Conservation (phyloP, 176 grass and related monocot species). For the Stipa capillata region DNA sequence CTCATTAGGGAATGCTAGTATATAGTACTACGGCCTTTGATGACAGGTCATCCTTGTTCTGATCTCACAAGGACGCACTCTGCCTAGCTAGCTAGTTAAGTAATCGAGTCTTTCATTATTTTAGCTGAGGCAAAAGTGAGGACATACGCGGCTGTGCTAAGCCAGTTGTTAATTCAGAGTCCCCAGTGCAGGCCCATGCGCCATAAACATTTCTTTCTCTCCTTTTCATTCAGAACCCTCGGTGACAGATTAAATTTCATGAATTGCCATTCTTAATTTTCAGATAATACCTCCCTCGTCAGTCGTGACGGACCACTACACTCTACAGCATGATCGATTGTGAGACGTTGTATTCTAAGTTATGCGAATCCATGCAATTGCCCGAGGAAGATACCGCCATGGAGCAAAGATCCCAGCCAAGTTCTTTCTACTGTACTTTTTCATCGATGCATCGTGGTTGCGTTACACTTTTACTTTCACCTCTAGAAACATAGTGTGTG, state of each 20-base stretch:
- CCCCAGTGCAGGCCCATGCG: not conserved
- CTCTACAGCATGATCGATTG: not conserved
- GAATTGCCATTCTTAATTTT: not conserved
- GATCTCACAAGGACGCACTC: not conserved
- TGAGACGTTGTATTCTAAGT: not conserved
- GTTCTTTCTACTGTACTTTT: not conserved
- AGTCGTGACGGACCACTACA: not conserved
- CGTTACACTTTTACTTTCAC: not conserved
- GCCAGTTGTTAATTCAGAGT: slow-evolving; percentile 12
- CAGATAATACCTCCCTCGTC: no score
- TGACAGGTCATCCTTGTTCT: slow-evolving; percentile 33
- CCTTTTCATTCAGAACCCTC: not conserved
- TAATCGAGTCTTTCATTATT: slow-evolving; percentile 31
- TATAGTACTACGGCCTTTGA: not conserved
- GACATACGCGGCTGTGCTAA: not conserved
- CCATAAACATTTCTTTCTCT: not conserved
- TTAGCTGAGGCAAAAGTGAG: not conserved
- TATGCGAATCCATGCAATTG: not conserved
- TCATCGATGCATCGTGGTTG: not conserved
- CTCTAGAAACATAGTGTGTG: not conserved
- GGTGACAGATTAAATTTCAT: not conserved
- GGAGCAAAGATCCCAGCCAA: not conserved
- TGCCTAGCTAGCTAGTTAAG: slow-evolving; percentile 24
- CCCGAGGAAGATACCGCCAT: slow-evolving; percentile 3
- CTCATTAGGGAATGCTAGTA: not conserved